A percentile compares a stretch with the other conserved stretches of the same genome.
Conservation (phyloP, 495 filamentous ascomycete genomes). For the Neurospora hispaniola region DNA sequence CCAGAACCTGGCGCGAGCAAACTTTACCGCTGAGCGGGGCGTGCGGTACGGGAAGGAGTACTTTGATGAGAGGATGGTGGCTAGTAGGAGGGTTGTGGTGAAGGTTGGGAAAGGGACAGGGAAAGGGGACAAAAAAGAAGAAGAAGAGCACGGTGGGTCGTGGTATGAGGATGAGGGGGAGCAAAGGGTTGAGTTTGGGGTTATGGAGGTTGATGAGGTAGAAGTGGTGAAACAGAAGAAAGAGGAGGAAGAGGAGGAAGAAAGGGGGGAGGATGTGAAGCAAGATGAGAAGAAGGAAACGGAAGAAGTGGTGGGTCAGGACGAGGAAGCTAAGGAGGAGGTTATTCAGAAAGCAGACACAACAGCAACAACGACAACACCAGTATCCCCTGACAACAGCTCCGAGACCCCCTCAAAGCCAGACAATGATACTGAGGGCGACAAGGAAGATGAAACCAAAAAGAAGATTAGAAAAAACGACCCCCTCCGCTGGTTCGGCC, state of each 20-base stretch:
- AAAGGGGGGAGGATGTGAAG: too few relatives aligned
- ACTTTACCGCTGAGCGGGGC: constrained; percentile 55
- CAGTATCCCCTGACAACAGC: too few relatives aligned
- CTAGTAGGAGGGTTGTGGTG: constrained; percentile 28
- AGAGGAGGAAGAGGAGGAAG: neutral
- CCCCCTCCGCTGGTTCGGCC: constrained; percentile 61
- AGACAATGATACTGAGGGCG: too few relatives aligned
- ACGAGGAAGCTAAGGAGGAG: too few relatives aligned
- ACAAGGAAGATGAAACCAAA: neutral
- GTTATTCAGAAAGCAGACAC: too few relatives aligned
- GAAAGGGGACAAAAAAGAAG: neutral
- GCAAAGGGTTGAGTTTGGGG: neutral
- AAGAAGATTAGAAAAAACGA: constrained; percentile 26
- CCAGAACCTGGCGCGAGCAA: constrained; percentile 55
- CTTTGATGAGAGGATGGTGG: constrained; percentile 66
- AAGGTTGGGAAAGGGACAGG: neutral
- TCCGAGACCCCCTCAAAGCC: too few relatives aligned
- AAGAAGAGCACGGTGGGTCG: neutral
- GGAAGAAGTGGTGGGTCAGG: too few relatives aligned
- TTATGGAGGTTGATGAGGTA: neutral
- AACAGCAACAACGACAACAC: too few relatives aligned
- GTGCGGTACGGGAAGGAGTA: constrained; percentile 54
- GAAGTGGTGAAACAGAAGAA: neutral
- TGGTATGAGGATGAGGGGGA: neutral
- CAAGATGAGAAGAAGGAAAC: neutral